Evolutionary conservation across 352 stramenopile species (phyloP).

Genomic region (Thalassiosira livingstoniorum): DNA sequence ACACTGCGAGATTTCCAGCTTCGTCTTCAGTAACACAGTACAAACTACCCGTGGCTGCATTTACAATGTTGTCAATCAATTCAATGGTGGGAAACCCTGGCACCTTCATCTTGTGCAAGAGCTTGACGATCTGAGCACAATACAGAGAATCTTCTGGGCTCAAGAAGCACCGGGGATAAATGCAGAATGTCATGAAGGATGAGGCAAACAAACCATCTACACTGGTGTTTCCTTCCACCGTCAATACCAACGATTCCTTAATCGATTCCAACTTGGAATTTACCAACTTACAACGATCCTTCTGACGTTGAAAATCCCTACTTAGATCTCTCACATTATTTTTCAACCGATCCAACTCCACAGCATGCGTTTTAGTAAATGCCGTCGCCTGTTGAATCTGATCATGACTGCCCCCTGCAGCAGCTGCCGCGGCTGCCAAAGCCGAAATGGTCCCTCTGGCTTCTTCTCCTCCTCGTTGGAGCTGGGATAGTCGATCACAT

Average conservation of each 20-base stretch:
- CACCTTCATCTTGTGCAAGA: slow-evolving; percentile 79
- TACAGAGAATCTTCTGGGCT: slow-evolving; percentile 82
- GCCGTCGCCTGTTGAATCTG: slow-evolving; percentile 46
- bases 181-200: slow-evolving; percentile 76
- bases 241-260: slow-evolving; percentile 50
- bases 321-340: slow-evolving; percentile 50
- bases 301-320: slow-evolving; percentile 69
- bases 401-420: slow-evolving; percentile 42
- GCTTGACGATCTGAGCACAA: slow-evolving; percentile 74
- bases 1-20: slow-evolving; percentile 76
- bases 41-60: slow-evolving; percentile 65
- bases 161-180: slow-evolving; percentile 74
- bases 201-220: slow-evolving; percentile 47
- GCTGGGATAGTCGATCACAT: slow-evolving; percentile 61
- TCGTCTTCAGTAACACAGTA: slow-evolving; percentile 84
- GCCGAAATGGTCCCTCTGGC: slow-evolving; percentile 39
- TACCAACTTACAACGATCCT: slow-evolving; percentile 65
- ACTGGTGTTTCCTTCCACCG: slow-evolving; percentile 1
- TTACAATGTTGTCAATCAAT: slow-evolving; percentile 75
- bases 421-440: slow-evolving; percentile 43
- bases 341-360: slow-evolving; percentile 57
- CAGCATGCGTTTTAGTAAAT: slow-evolving; percentile 48
- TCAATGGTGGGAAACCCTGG: slow-evolving; percentile 78
- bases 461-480: slow-evolving; percentile 53
- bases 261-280: slow-evolving; percentile 57